Evolutionary conservation across 768 basidiomycete genomes (phyloP), one percentile per base, ranked within the genome.

Genomic region (Coprinellus micaceus): DNA sequence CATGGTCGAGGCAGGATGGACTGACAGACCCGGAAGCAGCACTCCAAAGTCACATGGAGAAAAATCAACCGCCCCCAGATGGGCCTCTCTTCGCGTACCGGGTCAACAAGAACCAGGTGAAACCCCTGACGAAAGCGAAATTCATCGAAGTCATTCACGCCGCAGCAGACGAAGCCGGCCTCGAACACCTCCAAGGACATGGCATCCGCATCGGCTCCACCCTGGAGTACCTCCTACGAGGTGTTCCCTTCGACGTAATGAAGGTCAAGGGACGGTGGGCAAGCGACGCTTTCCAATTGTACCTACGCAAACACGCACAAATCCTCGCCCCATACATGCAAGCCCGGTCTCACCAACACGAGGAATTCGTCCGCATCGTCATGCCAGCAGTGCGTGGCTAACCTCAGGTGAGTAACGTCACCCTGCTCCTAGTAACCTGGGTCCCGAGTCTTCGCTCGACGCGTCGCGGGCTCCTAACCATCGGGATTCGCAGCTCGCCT

Each of bases 171-270:
- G 47, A 40, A 0, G 58, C 60, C 0, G 60, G 61, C 0, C 21
- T 62, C 0, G 25, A 55, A 1, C 52, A 47, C 1, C 26, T 67
- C 4, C 56, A 67, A 28, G 67, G 67, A 1, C 72, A 75, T 43
- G 58, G 64, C n/a, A 64, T 67, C 26, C 57, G 60, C 45, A 64
- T 64, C 58, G 63, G 67, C 4, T 37, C 66, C 9, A 74, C 71
- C 0, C 60, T 76, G 0, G 68, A 72, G 54, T 74, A 73, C 57
- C 67, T 76, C 0, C 66, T 77, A 2, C 54, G 63, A 4, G 69
- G 70, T 0, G 45, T 69, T 0, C 66, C 72, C 1, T 71, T 77
- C 39, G 69, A 75, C 4, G 68, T 68, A 0, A 63, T 74, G n/a
- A 72, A 71, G 39, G 58, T 63, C 0, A 74, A 66, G 21, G 70